Evolutionary conservation across 2,329 filamentous ascomycete species (phyloP).

Genomic region (Xylaria sp.): DNA sequence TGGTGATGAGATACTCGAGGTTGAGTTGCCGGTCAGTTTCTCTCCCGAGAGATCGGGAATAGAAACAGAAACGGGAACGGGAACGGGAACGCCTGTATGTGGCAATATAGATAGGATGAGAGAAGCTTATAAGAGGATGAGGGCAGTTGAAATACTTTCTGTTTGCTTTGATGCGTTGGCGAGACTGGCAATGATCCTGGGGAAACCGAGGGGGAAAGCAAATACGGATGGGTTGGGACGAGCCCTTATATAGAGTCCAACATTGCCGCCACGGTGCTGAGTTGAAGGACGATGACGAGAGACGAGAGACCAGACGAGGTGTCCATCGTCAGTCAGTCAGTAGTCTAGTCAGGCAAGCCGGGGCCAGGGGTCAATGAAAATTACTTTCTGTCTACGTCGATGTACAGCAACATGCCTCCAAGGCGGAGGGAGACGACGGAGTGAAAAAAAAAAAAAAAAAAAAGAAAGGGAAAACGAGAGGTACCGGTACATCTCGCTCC

Average conservation of each 20-base stretch:
- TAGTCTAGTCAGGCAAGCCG: conserved; percentile 13
- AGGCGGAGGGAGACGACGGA: conserved; percentile 1
- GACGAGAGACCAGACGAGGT: conserved; percentile 9
- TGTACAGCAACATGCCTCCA: not conserved
- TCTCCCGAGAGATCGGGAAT: conserved; percentile 39
- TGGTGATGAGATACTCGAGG: not conserved
- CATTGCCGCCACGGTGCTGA: conserved; percentile 15
- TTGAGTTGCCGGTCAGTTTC: conserved; percentile 4
- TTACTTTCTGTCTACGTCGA: not conserved
- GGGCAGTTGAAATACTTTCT: not conserved
- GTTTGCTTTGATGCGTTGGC: conserved; percentile 1
- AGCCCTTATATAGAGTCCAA: conserved; percentile 23
- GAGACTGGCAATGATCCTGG: conserved; percentile 15
- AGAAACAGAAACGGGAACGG: no score
- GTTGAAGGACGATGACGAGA: conserved; percentile 26
- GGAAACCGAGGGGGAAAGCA: conserved; percentile 7
- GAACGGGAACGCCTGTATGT: conserved; percentile 45
- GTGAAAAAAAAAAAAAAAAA: not conserved
- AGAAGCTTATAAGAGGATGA: not conserved
- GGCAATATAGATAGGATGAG: conserved; percentile 39
- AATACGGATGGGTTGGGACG: conserved; percentile 16
- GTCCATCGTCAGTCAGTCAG: conserved; percentile 22
- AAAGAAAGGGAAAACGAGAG: not conserved
- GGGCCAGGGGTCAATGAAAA: conserved; percentile 15
- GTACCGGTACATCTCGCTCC: conserved; percentile 17